Percentiles rank a stretch among this genome's conserved stretches.
phyloP scores from a whole-genome alignment of 805 yeast genomes.

The Metschnikowia peoriensis region DNA sequence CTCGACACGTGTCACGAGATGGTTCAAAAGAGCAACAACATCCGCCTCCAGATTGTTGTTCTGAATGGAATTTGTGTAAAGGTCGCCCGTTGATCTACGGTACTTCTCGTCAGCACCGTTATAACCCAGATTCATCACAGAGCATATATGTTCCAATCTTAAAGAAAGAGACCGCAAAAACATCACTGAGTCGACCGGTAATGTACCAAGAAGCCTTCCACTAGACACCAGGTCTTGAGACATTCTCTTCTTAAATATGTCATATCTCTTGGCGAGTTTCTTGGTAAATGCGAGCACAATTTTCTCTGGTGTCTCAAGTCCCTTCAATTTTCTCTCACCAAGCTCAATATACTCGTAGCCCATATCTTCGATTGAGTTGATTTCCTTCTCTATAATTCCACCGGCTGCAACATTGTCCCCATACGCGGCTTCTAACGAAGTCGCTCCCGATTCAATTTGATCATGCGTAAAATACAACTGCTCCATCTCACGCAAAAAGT shows the following conservation, averaged over 20 bases:
- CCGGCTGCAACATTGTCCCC: conserved; percentile 48
- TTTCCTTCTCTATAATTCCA: conserved; percentile 62
- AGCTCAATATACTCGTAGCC: conserved; percentile 67
- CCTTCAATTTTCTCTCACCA: conserved; percentile 90
- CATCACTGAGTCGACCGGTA: conserved; percentile 46
- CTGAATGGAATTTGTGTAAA: conserved; percentile 20
- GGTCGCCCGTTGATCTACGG: conserved; percentile 26
- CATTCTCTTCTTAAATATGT: conserved; percentile 33
- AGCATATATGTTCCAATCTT: conserved; percentile 57
- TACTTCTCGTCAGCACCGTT: conserved; percentile 26
- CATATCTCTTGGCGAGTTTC: conserved; percentile 58
- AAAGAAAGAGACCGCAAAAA: conserved; percentile 54
- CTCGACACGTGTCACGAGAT: conserved; percentile 68
- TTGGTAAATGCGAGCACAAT: conserved; percentile 78
- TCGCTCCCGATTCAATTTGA: conserved; percentile 29
- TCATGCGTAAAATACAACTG: conserved; percentile 52
- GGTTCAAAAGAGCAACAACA: conserved; percentile 56
- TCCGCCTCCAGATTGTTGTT: conserved; percentile 37
- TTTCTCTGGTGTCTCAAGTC: conserved; percentile 88
- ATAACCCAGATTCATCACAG: conserved; percentile 46
- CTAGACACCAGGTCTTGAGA: conserved; percentile 17
- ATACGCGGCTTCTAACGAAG: conserved; percentile 39
- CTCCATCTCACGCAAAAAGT: conserved; percentile 70
- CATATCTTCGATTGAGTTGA: conserved; percentile 58
- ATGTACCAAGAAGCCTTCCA: conserved; percentile 35